These are phyloP conservation scores for Stephania cephalantha DNA, from an alignment of 164 flowering plant genomes.

Conservation along the genomic window DNA sequence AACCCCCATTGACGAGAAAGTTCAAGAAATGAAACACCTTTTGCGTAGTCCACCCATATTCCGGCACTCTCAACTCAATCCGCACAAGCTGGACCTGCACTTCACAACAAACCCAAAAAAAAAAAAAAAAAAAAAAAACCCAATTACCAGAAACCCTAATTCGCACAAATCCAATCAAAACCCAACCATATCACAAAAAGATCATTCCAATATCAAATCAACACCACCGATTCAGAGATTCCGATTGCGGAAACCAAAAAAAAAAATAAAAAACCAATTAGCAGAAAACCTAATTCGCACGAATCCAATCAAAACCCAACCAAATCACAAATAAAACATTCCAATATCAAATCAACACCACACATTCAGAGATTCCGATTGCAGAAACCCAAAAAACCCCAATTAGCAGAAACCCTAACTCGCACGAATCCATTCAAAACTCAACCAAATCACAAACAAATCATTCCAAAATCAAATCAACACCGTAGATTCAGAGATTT, in stretches of 20 bases:
- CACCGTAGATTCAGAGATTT: not conserved
- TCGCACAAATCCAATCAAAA: not conserved
- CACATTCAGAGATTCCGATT: not conserved
- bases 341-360: not conserved
- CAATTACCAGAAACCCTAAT: constrained; percentile 2
- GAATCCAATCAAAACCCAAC: not conserved
- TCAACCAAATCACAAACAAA: not conserved
- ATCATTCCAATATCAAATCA: not conserved
- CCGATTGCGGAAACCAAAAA: too few species aligned
- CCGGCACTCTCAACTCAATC: constrained; percentile 57
- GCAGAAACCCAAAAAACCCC: not conserved
- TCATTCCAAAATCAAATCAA: not conserved
- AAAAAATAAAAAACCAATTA: not conserved
- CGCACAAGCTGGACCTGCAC: constrained; percentile 49
- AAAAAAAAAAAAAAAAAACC: not conserved
- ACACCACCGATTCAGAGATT: not conserved
- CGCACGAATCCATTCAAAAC: not conserved
- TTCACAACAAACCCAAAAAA: not conserved
- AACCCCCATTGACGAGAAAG: constrained; percentile 56
- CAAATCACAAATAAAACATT: not conserved
- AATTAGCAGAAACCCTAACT: constrained; percentile 2
- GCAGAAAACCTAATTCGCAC: not conserved
- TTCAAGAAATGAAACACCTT: constrained; percentile 61
- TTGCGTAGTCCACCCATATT: constrained; percentile 68
- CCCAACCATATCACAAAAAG: not conserved